Evolutionary conservation across 129 eudicot genomes (phyloP), one percentile per base, ranked within the genome.

Genomic region (Flaveria linearis): DNA sequence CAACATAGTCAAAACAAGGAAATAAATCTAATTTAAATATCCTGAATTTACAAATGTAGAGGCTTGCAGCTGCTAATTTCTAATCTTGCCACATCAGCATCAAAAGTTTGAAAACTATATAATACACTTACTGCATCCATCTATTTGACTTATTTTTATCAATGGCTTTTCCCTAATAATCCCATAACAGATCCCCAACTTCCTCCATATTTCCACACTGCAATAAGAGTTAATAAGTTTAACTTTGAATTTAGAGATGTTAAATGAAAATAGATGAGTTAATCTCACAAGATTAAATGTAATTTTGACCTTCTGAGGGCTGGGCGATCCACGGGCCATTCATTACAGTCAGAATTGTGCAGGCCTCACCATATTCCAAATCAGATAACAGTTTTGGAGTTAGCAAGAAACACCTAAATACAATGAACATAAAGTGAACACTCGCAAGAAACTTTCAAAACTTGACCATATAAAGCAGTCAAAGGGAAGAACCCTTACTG

Each of bases 301-400:
- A 53, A 13, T 41, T 73, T 52, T 66, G 76, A 93, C 98, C 96
- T 87, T 86, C 81, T 9, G 98, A 85, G 13, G 98, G 84, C 79
- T 88, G 85, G 66, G 83, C 93, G 39, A 91, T 87, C 93, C 93
- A 94, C 9, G 98, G 96, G 5, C 98, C 98, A 69, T 87, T 94
- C 93, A 94, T 91, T 47, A 94, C 87, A 20, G 82, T 85, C 64
- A 94, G 84, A 66, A 91, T 82, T 45, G 91, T 88, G 71, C 96
- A 89, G 1, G 91, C 96, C 66, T 91, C 96, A 2, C 97, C 91
- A 73, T 91, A 94, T 53, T 94, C 90, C 68, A 94, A 82, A 85
- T 89, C 88, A 25, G 98, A 85, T 69, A 94, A 87, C 87, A 94
- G 70, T 82, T 94, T 94, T 20, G 98, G 98, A 39, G 98, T 94